phyloP scores from a whole-genome alignment of 179 eudicot species.

The Beta lomatogona region DNA sequence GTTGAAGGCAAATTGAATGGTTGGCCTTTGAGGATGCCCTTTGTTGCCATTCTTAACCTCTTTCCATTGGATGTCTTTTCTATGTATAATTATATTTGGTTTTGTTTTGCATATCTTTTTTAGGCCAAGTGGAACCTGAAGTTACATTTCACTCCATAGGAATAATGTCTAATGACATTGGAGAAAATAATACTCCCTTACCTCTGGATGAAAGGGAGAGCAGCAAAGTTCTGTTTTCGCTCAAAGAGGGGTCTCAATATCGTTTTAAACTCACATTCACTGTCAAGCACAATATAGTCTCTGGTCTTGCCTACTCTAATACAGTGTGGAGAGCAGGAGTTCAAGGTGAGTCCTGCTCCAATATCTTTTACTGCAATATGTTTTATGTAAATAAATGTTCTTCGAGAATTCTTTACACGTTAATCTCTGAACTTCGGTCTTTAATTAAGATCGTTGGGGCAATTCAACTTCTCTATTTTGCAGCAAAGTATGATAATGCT shows the following conservation, averaged over 20 bases:
- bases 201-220: constrained; percentile 42
- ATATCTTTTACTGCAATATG: neutral
- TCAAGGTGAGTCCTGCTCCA: constrained; percentile 46
- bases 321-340: constrained; percentile 62
- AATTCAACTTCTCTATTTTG: neutral
- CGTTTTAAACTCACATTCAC: constrained; percentile 57
- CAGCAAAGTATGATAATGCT: neutral
- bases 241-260: constrained; percentile 57
- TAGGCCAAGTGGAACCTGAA: constrained; percentile 70
- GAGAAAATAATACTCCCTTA: constrained; percentile 53
- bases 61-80: neutral
- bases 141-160: constrained; percentile 63
- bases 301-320: constrained; percentile 57
- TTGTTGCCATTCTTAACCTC: neutral
- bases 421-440: neutral
- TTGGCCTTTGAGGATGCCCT: constrained; percentile 26
- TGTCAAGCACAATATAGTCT: constrained; percentile 62
- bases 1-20: constrained; percentile 58
- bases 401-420: neutral
- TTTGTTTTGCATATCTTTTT: constrained; percentile 14
- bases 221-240: constrained; percentile 47
- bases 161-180: constrained; percentile 53
- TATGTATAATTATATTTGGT: neutral
- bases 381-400: neutral
- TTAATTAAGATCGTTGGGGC: neutral